Percentiles rank a stretch among this genome's conserved stretches.
Conservation (phyloP, 352 stramenopile species). For the Blastocystis sp. region DNA sequence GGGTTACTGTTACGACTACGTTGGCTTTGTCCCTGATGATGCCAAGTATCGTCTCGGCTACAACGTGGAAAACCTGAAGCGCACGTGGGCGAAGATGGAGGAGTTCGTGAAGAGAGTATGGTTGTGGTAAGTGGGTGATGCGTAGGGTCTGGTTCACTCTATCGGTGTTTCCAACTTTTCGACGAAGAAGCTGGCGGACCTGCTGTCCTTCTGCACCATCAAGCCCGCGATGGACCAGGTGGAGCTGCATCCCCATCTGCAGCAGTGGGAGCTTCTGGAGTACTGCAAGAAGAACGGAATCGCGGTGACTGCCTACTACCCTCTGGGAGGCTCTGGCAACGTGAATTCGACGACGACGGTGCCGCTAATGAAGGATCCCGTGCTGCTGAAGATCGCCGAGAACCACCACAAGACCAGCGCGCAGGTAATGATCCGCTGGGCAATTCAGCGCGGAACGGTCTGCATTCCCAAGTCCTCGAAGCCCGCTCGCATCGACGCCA, state of each 20-base stretch:
- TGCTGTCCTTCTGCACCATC: constrained; percentile 64
- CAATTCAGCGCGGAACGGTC: constrained; percentile 64
- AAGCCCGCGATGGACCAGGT: constrained; percentile 68
- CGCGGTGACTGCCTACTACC: constrained; percentile 66
- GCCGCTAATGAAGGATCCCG: constrained; percentile 57
- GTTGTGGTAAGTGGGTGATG: not conserved
- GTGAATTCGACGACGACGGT: not conserved
- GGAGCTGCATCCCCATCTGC: constrained; percentile 69
- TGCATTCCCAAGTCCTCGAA: constrained; percentile 67
- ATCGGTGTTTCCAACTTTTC: constrained; percentile 73
- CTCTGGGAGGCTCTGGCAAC: constrained; percentile 62
- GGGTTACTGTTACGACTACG: constrained; percentile 42
- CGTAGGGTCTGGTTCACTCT: constrained; percentile 63
- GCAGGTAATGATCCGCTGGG: constrained; percentile 68
- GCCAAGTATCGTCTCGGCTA: constrained; percentile 51
- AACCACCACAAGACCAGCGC: constrained; percentile 62
- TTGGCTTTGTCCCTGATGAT: not conserved
- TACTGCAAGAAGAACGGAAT: constrained; percentile 65
- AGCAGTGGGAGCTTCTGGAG: constrained; percentile 63
- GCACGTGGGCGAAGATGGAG: constrained; percentile 64
- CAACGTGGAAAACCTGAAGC: constrained; percentile 55
- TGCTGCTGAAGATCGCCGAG: constrained; percentile 58
- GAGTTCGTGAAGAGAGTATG: constrained; percentile 62
- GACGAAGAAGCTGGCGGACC: constrained; percentile 64
- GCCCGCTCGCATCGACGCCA: constrained; percentile 62